phyloP scores from a whole-genome alignment of 140 eudicot species.

The Ambrosia hybrid region DNA sequence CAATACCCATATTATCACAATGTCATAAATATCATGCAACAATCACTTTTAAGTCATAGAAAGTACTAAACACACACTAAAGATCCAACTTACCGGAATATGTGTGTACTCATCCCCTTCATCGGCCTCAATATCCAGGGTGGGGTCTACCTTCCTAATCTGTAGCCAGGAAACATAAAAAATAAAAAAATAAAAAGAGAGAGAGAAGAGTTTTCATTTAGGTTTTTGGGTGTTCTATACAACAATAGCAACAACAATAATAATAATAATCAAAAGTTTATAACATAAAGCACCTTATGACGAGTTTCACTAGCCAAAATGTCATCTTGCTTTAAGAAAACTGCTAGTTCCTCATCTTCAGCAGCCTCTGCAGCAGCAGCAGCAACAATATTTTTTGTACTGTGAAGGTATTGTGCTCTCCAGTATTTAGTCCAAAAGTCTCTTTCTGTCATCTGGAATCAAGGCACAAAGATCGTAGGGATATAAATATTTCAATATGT shows the following conservation, averaged over 20 bases:
- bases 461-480: neutral
- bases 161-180: conserved; percentile 31
- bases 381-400: conserved; percentile 87
- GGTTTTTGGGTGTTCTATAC: neutral
- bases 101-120: conserved; percentile 96
- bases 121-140: conserved; percentile 96
- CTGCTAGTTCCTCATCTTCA: conserved; percentile 96
- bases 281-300: conserved; percentile 55
- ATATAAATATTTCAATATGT: too few relatives aligned
- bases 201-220: conserved; percentile 1
- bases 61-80: conserved; percentile 20
- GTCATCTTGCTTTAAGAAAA: conserved; percentile 83
- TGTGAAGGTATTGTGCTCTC: conserved; percentile 96
- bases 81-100: conserved; percentile 70
- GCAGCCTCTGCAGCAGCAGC: conserved; percentile 99
- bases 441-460: conserved; percentile 70
- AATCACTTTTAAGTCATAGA: neutral
- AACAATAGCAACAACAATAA: neutral
- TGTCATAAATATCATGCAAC: neutral
- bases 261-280: too few relatives aligned
- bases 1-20: neutral
- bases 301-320: conserved; percentile 84
- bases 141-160: conserved; percentile 95
- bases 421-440: conserved; percentile 96
- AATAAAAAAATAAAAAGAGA: neutral